Evolutionary conservation across 345 rosid genomes (phyloP), one percentile per base, ranked within the genome.

Genomic region (Eucalyptus cloeziana): DNA sequence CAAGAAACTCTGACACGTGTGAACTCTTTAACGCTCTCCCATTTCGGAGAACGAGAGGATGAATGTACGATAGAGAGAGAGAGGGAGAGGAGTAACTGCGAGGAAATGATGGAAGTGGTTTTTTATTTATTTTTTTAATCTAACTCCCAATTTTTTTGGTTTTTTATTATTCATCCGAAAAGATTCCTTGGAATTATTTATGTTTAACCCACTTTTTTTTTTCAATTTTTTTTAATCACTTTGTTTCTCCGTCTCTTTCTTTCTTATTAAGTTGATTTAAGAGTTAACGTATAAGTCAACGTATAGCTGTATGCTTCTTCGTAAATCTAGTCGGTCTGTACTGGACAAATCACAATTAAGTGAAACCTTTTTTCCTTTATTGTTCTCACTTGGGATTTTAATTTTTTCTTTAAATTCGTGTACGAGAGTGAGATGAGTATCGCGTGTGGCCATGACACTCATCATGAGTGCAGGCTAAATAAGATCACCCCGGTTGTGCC

Each of bases 381-480:
- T 33, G 10, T 69, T 21, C 12, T 76, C 83, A 10, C 83, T 37
- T 3, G 2, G 4, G 24, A 76, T 37, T 10, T 37, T 5, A n/a
- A 37, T 6, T 76, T 40, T 76, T 37, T 33, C 45, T 37, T 21
- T 21, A 37, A 37, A 76, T 37, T 19, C 1, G 6, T 37, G 13
- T 76, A 76, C 4, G 1, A 13, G 43, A 10, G 30, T 11, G 24
- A 10, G 44, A 71, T 71, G 5, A 69, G 2, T 69, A 69, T 40
- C 6, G 1, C 13, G 2, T 2, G 1, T 17, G 24, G 2, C 6
- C 24, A 19, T 17, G 21, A 17, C 9, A 10, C 11, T 8, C 15
- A 67, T 5, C 2, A 1, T 7, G 21, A n/a, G 9, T 67, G 11
- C 11, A 7, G 8, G 6, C 33, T 67, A 67, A 4, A 31, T 33